Evolutionary conservation across 768 basidiomycete species (phyloP), one percentile per base, ranked within the genome.

Genomic region (Panaeolus cyanescens): DNA sequence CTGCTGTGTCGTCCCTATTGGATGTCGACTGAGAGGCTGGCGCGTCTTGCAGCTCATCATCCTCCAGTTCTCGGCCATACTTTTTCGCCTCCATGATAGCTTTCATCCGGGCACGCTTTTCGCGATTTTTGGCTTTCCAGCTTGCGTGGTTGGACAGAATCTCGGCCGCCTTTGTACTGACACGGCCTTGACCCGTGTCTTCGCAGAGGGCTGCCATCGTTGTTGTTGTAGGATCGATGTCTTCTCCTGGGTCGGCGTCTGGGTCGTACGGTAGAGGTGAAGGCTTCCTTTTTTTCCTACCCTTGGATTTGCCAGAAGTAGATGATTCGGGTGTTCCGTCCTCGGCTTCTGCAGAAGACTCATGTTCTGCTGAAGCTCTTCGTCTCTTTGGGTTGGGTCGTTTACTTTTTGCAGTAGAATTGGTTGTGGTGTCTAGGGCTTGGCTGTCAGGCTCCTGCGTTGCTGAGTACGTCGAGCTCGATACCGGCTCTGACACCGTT

Each of bases 201-300:
- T 79, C 83, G 70, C 93, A 94, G 4, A 93, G 79, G 0, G 85
- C 73, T 15, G 91, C 90, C 92, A 93, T 93, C 5, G 91, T 93
- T n/a, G 91, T 77, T 7, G 84, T 77, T 0, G 91, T 93, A n/a
- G 92, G 92, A 65, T 93, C 92, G 53, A 93, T 75, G 32, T 90
- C 87, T 68, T 91, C 90, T 20, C 91, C 91, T 4, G 89, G 87
- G 69, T 85, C 83, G 0, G 84, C 85, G 56, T 81, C 77, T 25
- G 81, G 76, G 69, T 88, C 85, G 62, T 84, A 88, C 0, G 77
- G 80, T 15, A 86, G 85, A 6, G 83, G 75, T 7, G 85, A 82
- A 2, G 83, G 81, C 34, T 76, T 79, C 19, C 83, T 70, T 66
- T 79, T 83, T 50, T 80, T 77, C 30, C 71, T 68, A 31, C 74